Base-by-base conservation (phyloP, 1,139 yeast species). In the Sugiyamaella japonica region DNA sequence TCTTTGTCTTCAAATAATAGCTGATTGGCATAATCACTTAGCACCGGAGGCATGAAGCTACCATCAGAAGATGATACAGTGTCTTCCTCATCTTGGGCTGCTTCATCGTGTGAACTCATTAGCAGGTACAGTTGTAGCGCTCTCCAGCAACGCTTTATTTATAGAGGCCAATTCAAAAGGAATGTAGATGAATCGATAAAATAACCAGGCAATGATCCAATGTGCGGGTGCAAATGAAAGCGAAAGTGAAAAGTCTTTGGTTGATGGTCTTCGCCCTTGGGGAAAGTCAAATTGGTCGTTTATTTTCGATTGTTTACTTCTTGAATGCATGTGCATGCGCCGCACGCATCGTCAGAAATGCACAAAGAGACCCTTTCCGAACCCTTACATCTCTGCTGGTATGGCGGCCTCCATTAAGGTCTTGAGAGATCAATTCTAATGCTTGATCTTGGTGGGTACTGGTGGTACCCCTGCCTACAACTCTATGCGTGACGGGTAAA, bases 1-100 rank as follows among this genome's bases (percentile, higher is more conserved):
- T 48, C 52, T 10, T 42, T 42, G 20, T 56, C 55, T 66, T 70
- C 73, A 17, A 73, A 71, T 36, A 78, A 61, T 4, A 77, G 59
- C 15, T 76, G 76, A 56, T 75, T 66, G 0, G 79, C 80, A 59
- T 83, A 84, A 10, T 85, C 79, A 64, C 88, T 83, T 59, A 85
- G 73, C 12, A 83, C 82, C 1, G 89, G 89, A 0, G 89, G 88
- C 55, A 80, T 74, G 57, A 80, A 78, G 23, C 82, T 78, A 56
- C 74, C 78, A 60, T 82, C 87, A 39, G 62, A 63, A 10, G 69
- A 63, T 1, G 69, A 65, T 15, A 61, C 54, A 1, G 67, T 61
- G 54, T 67, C 70, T 49, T 64, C 67, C 40, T 56, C 61, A 52
- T 61, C 56, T n/a, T 53, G 49, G 12, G 31, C 32, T n/a, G 39